Base-by-base conservation (phyloP, 2,329 filamentous ascomycete species). In the Didymella pomorum region DNA sequence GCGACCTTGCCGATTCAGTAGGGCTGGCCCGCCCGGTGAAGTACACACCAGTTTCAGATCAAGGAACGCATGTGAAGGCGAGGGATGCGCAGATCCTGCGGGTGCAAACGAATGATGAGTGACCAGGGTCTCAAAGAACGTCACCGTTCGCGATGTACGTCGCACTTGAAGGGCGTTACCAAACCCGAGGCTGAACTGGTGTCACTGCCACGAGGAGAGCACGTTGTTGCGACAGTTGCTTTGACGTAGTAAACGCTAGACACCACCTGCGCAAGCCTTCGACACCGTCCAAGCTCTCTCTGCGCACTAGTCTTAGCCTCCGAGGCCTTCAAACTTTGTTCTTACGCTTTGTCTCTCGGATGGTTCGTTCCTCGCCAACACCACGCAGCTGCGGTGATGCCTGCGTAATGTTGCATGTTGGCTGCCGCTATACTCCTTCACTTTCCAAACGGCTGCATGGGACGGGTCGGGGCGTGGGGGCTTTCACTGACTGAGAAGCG, bases 381-480 rank as follows among this genome's bases (percentile, higher is more conserved):
- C 44, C 21, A 47, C 20, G 25, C 52, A 52, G 35, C 52, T 47
- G 26, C 51, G 48, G 44, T 56, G 52, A 60, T 52, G 52, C 49
- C 43, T 60, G 49, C 58, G 48, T 50, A 23, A 49, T 39, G 41
- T 46, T 56, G 53, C 58, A 56, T 50, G 39, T 51, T 33, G 33
- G 48, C 48, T 53, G 31, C 29, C 58, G 41, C 53, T 60, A 60
- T n/a, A 45, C n/a, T 35, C 41, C 25, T 42, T 31, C 16, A 23
- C 16, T 52, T 45, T 29, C 23, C 47, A 44, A 56, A 56, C 57
- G 52, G 52, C 52, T 52, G 57, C 52, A 60, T 56, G 47, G 52
- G 52, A 52, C 52, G 52, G 48, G 49, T 60, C 52, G 48, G 52
- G 45, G 52, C 48, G 57, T 56, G 52, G 52, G 48, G 52, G 35